phyloP scores from a whole-genome alignment of 2,329 filamentous ascomycete species.

The Dothiorella sarmentorum region DNA sequence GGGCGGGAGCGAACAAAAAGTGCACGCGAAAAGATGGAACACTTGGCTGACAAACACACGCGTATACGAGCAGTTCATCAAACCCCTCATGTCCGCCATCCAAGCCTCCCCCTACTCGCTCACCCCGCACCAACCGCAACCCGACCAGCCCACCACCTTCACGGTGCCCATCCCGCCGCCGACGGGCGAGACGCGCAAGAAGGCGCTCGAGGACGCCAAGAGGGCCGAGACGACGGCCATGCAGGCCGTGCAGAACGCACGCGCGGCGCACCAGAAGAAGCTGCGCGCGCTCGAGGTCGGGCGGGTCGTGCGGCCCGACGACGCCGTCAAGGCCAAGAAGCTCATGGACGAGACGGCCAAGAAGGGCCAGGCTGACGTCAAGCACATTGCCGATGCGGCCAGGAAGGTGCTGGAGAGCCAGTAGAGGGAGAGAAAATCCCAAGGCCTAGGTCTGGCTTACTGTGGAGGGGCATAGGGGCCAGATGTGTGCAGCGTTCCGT shows the following conservation, averaged over 20 bases:
- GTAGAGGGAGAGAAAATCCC: not conserved
- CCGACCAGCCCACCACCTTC: slow-evolving; percentile 49
- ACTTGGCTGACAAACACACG: too few relatives aligned
- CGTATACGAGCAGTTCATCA: slow-evolving; percentile 46
- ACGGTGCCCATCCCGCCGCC: slow-evolving; percentile 56
- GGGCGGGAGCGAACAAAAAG: too few relatives aligned
- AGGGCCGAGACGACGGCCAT: slow-evolving; percentile 44
- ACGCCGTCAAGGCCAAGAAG: slow-evolving; percentile 47
- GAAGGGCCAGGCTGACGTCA: slow-evolving; percentile 47
- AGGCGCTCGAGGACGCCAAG: slow-evolving; percentile 37
- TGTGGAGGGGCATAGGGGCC: not conserved
- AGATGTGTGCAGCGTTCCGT: not conserved
- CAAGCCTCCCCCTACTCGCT: slow-evolving; percentile 50
- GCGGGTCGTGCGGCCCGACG: slow-evolving; percentile 45
- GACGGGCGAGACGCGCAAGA: slow-evolving; percentile 53
- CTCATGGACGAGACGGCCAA: slow-evolving; percentile 52
- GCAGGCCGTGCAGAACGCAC: slow-evolving; percentile 41
- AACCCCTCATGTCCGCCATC: slow-evolving; percentile 53
- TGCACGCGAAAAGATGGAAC: too few relatives aligned
- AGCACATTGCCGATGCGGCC: slow-evolving; percentile 47
- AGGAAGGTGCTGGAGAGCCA: slow-evolving; percentile 45
- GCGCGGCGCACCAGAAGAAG: slow-evolving; percentile 49
- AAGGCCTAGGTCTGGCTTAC: not conserved
- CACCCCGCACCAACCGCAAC: slow-evolving; percentile 49
- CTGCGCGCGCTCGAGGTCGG: slow-evolving; percentile 43